These are phyloP conservation scores for Chaetomium globosum DNA, from an alignment of 2,329 filamentous ascomycete species.

Conservation along the genomic window DNA sequence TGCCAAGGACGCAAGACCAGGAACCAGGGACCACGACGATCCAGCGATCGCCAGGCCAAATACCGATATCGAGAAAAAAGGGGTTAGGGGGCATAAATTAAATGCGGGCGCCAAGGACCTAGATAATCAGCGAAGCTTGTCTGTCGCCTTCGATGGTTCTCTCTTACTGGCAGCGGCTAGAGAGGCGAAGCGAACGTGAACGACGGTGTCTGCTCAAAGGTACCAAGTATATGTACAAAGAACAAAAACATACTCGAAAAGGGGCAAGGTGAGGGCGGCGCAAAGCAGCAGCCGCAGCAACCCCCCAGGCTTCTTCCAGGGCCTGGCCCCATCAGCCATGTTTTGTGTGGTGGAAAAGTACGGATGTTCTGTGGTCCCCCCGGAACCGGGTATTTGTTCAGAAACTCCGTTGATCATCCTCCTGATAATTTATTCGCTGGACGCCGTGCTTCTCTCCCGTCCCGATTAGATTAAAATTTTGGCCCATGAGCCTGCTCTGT, in stretches of 20 bases:
- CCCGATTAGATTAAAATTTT: slow-evolving; percentile 6
- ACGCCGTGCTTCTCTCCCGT: background rate
- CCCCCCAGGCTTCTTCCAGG: background rate
- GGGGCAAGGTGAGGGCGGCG: background rate
- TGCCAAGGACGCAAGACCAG: background rate
- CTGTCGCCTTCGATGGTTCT: background rate
- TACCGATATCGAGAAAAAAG: slow-evolving; percentile 5
- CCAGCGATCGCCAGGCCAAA: slow-evolving; percentile 7
- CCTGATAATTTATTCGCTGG: slow-evolving; percentile 6
- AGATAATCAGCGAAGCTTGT: background rate
- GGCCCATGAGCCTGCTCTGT: background rate
- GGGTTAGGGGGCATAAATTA: background rate
- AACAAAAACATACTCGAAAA: background rate
- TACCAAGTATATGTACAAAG: background rate
- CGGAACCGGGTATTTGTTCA: background rate
- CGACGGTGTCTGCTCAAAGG: background rate
- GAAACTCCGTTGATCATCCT: background rate
- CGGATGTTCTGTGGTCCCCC: background rate
- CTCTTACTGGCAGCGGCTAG: background rate
- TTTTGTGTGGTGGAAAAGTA: background rate
- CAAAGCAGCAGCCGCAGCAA: background rate
- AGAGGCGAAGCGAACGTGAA: background rate
- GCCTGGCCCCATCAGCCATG: background rate
- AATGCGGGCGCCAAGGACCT: background rate
- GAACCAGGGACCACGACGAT: background rate